Percentiles rank a stretch among this genome's conserved stretches.
phyloP scores from a whole-genome alignment of 768 basidiomycete genomes.

The Lactifluus subvellereus region DNA sequence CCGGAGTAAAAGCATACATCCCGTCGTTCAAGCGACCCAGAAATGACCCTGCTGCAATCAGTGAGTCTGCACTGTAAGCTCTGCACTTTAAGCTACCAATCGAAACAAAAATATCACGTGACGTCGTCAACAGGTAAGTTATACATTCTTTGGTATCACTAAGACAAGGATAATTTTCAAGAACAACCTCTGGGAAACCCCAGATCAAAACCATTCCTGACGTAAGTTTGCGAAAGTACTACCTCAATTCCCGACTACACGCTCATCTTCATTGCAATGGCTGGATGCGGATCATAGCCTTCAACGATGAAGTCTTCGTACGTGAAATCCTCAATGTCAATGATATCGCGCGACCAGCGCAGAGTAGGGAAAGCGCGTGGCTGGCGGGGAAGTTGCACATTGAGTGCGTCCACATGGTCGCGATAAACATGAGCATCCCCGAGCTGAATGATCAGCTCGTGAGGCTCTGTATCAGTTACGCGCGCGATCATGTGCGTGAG shows the following conservation, averaged over 20 bases:
- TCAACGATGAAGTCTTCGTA: slow-evolving; percentile 80
- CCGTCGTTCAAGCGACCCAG: background rate
- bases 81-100: background rate
- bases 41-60: background rate
- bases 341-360: slow-evolving; percentile 58
- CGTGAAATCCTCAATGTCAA: slow-evolving; percentile 73
- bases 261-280: slow-evolving; percentile 96
- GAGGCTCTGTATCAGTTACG: slow-evolving; percentile 78
- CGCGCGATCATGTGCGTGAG: slow-evolving; percentile 98
- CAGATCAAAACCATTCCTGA: background rate
- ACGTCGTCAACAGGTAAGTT: too few species aligned
- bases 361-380: slow-evolving; percentile 83
- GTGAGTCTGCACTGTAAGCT: background rate
- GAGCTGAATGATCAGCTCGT: slow-evolving; percentile 91
- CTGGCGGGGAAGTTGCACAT: slow-evolving; percentile 69
- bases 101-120: background rate
- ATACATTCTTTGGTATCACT: background rate
- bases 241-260: slow-evolving; percentile 40
- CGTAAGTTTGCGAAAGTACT: background rate
- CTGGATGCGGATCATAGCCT: slow-evolving; percentile 77
- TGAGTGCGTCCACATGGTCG: slow-evolving; percentile 86
- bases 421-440: slow-evolving; percentile 96
- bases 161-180: background rate
- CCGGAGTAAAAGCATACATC: background rate
- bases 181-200: background rate